phyloP scores from a whole-genome alignment of 2,329 filamentous ascomycete genomes.

The Colletotrichum australisinense region DNA sequence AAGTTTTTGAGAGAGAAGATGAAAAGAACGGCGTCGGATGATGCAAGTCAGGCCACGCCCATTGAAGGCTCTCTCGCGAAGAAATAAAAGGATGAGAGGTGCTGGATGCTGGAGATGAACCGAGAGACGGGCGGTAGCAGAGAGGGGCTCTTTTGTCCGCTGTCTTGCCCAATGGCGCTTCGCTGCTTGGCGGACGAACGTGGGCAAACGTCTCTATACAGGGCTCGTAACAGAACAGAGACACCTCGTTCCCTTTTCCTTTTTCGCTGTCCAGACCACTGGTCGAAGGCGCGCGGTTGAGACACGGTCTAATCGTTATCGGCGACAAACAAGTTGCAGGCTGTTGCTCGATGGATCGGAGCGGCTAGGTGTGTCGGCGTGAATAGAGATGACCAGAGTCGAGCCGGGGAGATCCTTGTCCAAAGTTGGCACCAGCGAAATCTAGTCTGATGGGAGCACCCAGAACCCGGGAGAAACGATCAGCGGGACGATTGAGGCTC shows the following conservation, averaged over 20 bases:
- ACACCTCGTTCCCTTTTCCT: slow-evolving; percentile 16
- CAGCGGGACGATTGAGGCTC: slow-evolving; percentile 8
- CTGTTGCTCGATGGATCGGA: slow-evolving; percentile 13
- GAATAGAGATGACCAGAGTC: not conserved
- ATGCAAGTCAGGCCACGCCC: slow-evolving; percentile 27
- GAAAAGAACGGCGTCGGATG: slow-evolving; percentile 20
- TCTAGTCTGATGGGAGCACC: slow-evolving; percentile 13
- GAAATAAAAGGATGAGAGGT: slow-evolving; percentile 8
- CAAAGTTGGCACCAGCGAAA: slow-evolving; percentile 3
- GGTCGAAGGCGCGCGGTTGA: slow-evolving; percentile 16
- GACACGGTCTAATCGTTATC: slow-evolving; percentile 26
- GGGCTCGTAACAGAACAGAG: slow-evolving; percentile 18
- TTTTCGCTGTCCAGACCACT: slow-evolving; percentile 9
- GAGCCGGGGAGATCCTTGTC: slow-evolving; percentile 26
- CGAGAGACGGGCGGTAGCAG: slow-evolving; percentile 8
- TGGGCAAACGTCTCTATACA: slow-evolving; percentile 3
- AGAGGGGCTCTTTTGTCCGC: slow-evolving; percentile 19
- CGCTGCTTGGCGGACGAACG: slow-evolving; percentile 20
- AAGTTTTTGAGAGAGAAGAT: not conserved
- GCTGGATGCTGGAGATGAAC: slow-evolving; percentile 12
- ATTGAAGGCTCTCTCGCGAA: slow-evolving; percentile 1
- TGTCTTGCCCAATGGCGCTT: slow-evolving; percentile 9
- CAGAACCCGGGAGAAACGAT: slow-evolving; percentile 21
- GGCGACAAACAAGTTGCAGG: slow-evolving; percentile 8
- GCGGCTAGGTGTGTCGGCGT: not conserved